Conservation (phyloP, 805 yeast species). For the Yueomyces sp. region DNA sequence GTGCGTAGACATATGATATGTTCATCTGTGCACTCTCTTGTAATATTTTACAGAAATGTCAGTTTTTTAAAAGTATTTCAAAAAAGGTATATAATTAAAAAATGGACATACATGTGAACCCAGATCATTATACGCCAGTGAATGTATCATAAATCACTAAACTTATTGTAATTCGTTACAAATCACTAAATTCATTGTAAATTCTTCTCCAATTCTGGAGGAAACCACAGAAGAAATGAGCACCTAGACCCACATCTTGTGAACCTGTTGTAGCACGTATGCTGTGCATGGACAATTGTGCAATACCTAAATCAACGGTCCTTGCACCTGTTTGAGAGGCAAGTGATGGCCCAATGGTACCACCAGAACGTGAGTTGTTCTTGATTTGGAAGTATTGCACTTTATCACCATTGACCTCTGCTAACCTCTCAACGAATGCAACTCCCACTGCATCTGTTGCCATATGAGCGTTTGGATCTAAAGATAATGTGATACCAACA, state of each 20-base stretch:
- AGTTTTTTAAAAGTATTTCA: too few relatives aligned
- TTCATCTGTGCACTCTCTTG: too few relatives aligned
- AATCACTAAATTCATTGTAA: conserved; percentile 38
- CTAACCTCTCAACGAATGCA: conserved; percentile 59
- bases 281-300: conserved; percentile 79
- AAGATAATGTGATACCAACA: conserved; percentile 54
- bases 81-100: too few relatives aligned
- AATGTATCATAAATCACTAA: too few relatives aligned
- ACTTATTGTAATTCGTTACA: conserved; percentile 14
- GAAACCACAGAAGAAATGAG: conserved; percentile 59
- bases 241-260: conserved; percentile 62
- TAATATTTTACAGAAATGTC: too few relatives aligned
- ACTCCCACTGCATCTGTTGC: conserved; percentile 68
- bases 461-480: conserved; percentile 74
- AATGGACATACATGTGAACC: too few relatives aligned
- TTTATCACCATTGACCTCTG: conserved; percentile 46
- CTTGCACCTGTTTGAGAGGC: conserved; percentile 56
- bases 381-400: conserved; percentile 78
- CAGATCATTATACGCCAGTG: too few relatives aligned
- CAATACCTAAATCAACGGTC: conserved; percentile 70
- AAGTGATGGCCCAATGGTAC: conserved; percentile 72
- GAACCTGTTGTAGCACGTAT: conserved; percentile 73
- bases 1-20: too few relatives aligned
- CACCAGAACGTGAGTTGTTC: conserved; percentile 76
- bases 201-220: conserved; percentile 53